phyloP scores from a whole-genome alignment of 768 basidiomycete species.

The Arthromyces matolae region DNA sequence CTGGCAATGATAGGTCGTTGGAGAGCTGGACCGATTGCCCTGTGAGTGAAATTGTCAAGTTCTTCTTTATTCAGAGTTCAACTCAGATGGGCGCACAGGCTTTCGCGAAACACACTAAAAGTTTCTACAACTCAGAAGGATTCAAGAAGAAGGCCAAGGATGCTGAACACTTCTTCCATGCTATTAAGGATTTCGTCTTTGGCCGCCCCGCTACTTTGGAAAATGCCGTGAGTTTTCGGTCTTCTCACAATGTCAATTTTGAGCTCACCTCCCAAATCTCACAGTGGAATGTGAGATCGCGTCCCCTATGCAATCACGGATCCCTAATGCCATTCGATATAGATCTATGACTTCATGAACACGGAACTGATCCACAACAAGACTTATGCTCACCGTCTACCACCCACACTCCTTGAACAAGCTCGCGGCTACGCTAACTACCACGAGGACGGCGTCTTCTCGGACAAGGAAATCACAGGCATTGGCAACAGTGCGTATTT shows the following conservation, averaged over 20 bases:
- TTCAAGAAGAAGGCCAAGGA: constrained; percentile 61
- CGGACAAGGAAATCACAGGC: constrained; percentile 52
- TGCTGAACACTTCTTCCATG: constrained; percentile 63
- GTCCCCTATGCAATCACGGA: not conserved
- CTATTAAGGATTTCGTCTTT: constrained; percentile 67
- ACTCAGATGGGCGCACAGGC: constrained; percentile 34
- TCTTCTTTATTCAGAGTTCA: not conserved
- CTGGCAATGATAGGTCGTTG: constrained; percentile 75
- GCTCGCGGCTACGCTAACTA: constrained; percentile 72
- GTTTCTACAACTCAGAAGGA: constrained; percentile 56
- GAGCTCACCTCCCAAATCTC: constrained; percentile 16
- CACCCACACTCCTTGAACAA: constrained; percentile 74
- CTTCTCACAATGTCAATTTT: not conserved
- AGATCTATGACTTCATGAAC: constrained; percentile 79
- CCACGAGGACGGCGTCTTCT: constrained; percentile 78
- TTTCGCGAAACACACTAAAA: constrained; percentile 61
- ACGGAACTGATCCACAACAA: constrained; percentile 77
- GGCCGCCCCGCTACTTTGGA: constrained; percentile 63
- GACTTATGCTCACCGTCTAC: constrained; percentile 74
- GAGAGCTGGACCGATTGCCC: constrained; percentile 73
- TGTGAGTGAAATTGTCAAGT: constrained; percentile 23
- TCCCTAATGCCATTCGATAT: constrained; percentile 3
- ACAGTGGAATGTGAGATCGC: constrained; percentile 76
- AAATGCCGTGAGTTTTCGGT: constrained; percentile 52
- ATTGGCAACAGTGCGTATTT: constrained; percentile 72